phyloP scores from a whole-genome alignment of 140 eudicot species.

The Ambrosia hybrid region DNA sequence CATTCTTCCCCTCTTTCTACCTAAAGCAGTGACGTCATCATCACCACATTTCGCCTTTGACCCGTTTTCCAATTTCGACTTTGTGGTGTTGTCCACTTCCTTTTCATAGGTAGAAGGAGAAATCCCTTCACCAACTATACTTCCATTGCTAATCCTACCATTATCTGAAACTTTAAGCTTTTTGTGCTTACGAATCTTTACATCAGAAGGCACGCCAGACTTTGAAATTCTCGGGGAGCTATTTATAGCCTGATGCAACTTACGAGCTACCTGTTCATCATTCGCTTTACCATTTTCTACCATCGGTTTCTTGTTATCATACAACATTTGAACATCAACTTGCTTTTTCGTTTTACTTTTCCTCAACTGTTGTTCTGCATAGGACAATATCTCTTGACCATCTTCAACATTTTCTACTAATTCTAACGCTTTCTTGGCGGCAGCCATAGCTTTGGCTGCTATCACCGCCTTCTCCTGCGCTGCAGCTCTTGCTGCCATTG shows the following conservation, averaged over 20 bases:
- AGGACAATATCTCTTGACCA: slow-evolving; percentile 33
- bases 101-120: no score
- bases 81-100: not conserved
- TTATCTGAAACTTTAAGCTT: no score
- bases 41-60: slow-evolving; percentile 40
- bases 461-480: slow-evolving; percentile 71
- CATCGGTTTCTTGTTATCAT: slow-evolving; percentile 43
- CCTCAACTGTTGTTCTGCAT: slow-evolving; percentile 38
- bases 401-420: slow-evolving; percentile 53
- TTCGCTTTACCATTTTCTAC: slow-evolving; percentile 37
- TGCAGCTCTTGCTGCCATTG: slow-evolving; percentile 64
- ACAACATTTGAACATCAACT: slow-evolving; percentile 58
- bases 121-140: no score
- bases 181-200: slow-evolving; percentile 53
- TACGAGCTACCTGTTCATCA: slow-evolving; percentile 86
- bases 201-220: slow-evolving; percentile 42
- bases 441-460: slow-evolving; percentile 73
- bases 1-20: slow-evolving; percentile 75
- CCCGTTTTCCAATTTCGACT: slow-evolving; percentile 41
- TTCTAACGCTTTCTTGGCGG: slow-evolving; percentile 83
- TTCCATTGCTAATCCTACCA: no score
- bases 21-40: slow-evolving; percentile 44
- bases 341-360: slow-evolving; percentile 58
- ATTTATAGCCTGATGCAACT: slow-evolving; percentile 62
- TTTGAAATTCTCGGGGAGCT: slow-evolving; percentile 84